These are phyloP conservation scores for Phytopythium chamaehyphon DNA, from an alignment of 352 stramenopile genomes.

Conservation along the genomic window DNA sequence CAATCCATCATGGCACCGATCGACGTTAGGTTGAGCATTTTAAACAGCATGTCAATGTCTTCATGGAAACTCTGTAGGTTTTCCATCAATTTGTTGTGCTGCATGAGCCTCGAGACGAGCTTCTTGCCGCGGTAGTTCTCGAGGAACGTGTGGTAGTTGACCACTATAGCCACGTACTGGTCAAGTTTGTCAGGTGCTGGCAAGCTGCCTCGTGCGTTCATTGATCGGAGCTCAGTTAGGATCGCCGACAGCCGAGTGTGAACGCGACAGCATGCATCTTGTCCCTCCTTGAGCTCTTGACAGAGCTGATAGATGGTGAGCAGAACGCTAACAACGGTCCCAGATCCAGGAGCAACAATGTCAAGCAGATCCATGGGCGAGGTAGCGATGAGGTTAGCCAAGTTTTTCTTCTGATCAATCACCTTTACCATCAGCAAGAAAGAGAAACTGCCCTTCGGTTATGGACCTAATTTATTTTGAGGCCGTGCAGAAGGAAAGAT, in stretches of 20 bases:
- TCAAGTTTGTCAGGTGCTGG: slow-evolving; percentile 12
- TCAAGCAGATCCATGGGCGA: slow-evolving; percentile 2
- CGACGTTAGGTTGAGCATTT: slow-evolving; percentile 25
- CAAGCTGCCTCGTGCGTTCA: slow-evolving; percentile 13
- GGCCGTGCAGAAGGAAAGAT: too few species aligned
- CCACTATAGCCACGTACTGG: slow-evolving; percentile 12
- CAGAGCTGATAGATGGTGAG: slow-evolving; percentile 5
- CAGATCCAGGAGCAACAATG: background rate
- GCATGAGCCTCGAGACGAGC: slow-evolving; percentile 13
- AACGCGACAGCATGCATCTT: slow-evolving; percentile 14
- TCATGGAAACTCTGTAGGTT: slow-evolving; percentile 16
- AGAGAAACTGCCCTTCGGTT: too few species aligned
- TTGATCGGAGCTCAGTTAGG: slow-evolving; percentile 14
- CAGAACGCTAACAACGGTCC: background rate
- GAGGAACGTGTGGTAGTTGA: slow-evolving; percentile 12
- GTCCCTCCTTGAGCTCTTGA: slow-evolving; percentile 20
- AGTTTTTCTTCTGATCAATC: too few species aligned
- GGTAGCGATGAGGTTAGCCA: too few species aligned
- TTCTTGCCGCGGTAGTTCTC: slow-evolving; percentile 18
- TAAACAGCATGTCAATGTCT: slow-evolving; percentile 34
- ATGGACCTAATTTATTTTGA: too few species aligned
- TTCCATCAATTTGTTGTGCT: slow-evolving; percentile 22
- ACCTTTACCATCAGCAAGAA: too few species aligned
- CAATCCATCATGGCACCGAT: slow-evolving; percentile 20
- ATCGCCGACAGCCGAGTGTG: slow-evolving; percentile 19